Conservation (phyloP, 139 green algal species). For the Ettlia oleoabundans region DNA sequence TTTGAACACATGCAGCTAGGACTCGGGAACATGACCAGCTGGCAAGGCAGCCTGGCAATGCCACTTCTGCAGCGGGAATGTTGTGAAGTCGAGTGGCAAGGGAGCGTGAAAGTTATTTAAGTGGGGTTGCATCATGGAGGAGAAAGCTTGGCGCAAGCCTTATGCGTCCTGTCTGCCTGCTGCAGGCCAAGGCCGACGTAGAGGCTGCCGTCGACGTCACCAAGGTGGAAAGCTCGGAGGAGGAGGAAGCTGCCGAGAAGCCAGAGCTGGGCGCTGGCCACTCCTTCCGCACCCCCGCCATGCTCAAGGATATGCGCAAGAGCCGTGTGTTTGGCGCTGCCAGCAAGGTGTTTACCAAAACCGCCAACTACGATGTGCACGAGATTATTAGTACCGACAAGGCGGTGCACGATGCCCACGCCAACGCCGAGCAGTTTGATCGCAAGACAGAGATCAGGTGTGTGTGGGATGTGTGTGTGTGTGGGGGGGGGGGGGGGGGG, state of each 20-base stretch:
- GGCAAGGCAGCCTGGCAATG: no score
- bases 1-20: no score
- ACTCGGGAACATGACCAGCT: no score
- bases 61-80: no score
- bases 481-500: not conserved
- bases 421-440: conserved; percentile 76
- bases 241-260: not conserved
- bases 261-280: not conserved
- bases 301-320: conserved; percentile 39
- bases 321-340: conserved; percentile 30
- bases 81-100: no score
- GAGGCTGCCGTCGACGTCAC: not conserved
- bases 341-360: conserved; percentile 1
- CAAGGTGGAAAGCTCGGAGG: no score
- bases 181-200: not conserved
- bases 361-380: conserved; percentile 34
- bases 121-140: no score
- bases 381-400: conserved; percentile 7
- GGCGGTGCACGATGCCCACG: conserved; percentile 57
- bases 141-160: no score
- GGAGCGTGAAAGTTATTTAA: no score
- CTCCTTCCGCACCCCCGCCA: conserved; percentile 21
- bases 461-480: no score
- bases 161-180: not conserved
- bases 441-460: not conserved